Percentiles rank a stretch among this genome's conserved stretches.
These are phyloP conservation scores for Brassica napus DNA, from an alignment of 345 rosid genomes.

Conservation along the genomic window DNA sequence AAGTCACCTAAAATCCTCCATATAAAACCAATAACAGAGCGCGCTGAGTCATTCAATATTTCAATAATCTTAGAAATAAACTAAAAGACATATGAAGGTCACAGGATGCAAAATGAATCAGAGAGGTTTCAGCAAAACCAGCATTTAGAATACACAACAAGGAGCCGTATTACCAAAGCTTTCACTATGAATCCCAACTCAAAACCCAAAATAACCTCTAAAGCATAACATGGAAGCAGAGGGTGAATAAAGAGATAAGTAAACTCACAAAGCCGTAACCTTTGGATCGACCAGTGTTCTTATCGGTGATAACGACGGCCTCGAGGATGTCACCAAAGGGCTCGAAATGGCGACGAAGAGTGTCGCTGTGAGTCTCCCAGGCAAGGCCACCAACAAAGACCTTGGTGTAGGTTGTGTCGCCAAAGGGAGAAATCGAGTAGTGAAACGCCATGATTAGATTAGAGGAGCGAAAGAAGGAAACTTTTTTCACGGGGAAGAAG, in stretches of 20 bases:
- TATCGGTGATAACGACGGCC: constrained; percentile 93
- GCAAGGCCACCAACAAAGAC: constrained; percentile 93
- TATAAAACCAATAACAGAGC: constrained; percentile 45
- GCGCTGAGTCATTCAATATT: constrained; percentile 46
- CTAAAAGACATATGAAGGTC: not conserved
- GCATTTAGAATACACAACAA: not conserved
- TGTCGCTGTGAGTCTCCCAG: constrained; percentile 91
- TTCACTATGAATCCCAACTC: not conserved
- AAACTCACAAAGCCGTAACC: constrained; percentile 99
- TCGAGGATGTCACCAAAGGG: constrained; percentile 89
- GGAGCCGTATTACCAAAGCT: not conserved
- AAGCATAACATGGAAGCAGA: constrained; percentile 28
- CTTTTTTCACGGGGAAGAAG: not conserved
- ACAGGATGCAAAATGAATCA: not conserved
- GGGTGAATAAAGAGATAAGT: not conserved
- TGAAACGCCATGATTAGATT: constrained; percentile 59
- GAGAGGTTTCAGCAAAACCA: constrained; percentile 7
- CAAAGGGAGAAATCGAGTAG: constrained; percentile 74
- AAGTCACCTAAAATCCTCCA: constrained; percentile 92
- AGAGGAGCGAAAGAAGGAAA: not conserved
- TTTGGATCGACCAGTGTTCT: constrained; percentile 93
- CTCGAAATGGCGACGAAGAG: constrained; percentile 80
- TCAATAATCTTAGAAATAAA: constrained; percentile 22
- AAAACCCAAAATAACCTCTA: not conserved
- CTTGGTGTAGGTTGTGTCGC: constrained; percentile 85